phyloP scores from a whole-genome alignment of 345 rosid genomes.

The Xanthoceras sorbifolium region DNA sequence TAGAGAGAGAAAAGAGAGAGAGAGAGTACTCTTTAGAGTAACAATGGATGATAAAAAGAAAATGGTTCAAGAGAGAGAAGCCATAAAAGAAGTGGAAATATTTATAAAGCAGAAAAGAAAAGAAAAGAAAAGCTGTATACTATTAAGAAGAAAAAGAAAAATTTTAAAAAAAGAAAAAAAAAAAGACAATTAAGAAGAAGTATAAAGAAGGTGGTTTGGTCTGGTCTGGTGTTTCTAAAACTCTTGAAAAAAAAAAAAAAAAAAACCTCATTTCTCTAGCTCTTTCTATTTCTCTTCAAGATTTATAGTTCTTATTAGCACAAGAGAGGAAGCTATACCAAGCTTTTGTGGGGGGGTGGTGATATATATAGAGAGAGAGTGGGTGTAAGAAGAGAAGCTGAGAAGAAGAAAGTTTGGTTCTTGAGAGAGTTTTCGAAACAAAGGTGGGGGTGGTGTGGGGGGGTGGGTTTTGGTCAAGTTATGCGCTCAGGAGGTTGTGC shows the following conservation, averaged over 20 bases:
- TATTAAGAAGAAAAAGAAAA: constrained; percentile 9
- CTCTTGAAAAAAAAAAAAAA: no score
- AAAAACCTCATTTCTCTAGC: no score
- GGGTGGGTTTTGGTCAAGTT: constrained; percentile 60
- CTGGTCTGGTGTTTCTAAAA: constrained; percentile 36
- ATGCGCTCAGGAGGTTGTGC: constrained; percentile 96
- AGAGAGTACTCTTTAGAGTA: constrained; percentile 24
- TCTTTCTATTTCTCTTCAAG: not conserved
- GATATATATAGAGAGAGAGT: not conserved
- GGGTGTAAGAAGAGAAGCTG: constrained; percentile 21
- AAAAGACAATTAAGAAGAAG: constrained; percentile 26
- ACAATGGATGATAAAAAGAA: not conserved
- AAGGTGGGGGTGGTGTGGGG: constrained; percentile 45
- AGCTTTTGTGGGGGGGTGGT: constrained; percentile 15
- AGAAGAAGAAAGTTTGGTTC: constrained; percentile 10
- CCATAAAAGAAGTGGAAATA: constrained; percentile 32
- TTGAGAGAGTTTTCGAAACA: not conserved
- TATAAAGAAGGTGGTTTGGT: constrained; percentile 47
- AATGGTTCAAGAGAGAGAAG: constrained; percentile 13
- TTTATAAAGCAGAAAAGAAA: constrained; percentile 16
- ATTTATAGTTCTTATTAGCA: not conserved
- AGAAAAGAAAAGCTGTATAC: constrained; percentile 20
- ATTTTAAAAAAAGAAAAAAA: not conserved
- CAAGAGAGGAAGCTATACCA: constrained; percentile 27
- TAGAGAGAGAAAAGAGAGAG: constrained; percentile 34